Base-by-base conservation (phyloP, 179 eudicot genomes). In the Silene coronaria region DNA sequence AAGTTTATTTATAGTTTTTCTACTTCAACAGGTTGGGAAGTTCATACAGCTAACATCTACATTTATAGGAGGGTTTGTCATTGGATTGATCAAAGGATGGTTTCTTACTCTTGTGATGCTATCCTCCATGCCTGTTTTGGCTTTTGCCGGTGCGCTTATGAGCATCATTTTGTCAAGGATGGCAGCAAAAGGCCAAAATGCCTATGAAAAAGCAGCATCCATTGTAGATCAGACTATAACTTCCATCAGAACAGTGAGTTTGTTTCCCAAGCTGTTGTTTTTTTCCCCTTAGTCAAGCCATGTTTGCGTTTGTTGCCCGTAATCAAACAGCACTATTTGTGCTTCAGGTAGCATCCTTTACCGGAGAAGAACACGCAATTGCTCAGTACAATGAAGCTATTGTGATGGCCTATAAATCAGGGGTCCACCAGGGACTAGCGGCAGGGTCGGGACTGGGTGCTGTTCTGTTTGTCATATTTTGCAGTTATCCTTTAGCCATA, bases 31-130 rank as follows among this genome's bases (percentile, higher is more conserved):
- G 97, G 95, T 90, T 38, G 95, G 95, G 48, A 88, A 90, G 81
- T 91, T 87, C 75, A 78, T 88, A 74, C 91, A 87, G 76, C 62
- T 87, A 46, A 45, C 79, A 26, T 66, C 95, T 24, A 45, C 91
- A 32, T 91, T 91, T 80, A 55, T 90, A 0, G 92, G 95, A 77
- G 97, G 95, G 8, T 88, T 91, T 79, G 84, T 80, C 7, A 80
- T 91, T 48, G 95, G 92, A 57, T 85, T 89, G 28, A 74, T 79
- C 26, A 89, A 82, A 68, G 97, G 91, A 27, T 88, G 93, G 94
- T 90, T 86, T 59, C 95, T 91, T 51, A 85, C 97, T 24, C 81
- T 91, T 5, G 91, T 90, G 71, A 36, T 91, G 88, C 30, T 88
- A 32, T 77, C 89, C 67, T 77, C 82, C 38, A 82, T 91, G 66